A percentile compares a stretch with the other conserved stretches of the same genome.
phyloP scores from a whole-genome alignment of 192 early-diverging fungal genomes.

The Kickxella alabastrina region DNA sequence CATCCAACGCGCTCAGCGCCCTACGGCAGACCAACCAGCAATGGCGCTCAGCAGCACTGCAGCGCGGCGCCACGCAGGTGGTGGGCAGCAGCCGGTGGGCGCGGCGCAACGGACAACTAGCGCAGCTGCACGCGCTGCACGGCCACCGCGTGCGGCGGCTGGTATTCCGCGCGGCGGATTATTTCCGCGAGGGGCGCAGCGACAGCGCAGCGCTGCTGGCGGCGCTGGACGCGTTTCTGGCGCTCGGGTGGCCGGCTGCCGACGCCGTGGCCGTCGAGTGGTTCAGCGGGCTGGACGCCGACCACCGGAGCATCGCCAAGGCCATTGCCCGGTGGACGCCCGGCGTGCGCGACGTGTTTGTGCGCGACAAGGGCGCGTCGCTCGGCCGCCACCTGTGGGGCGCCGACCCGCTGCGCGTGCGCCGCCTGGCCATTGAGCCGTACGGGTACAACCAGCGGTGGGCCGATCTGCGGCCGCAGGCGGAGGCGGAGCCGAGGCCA shows the following conservation, averaged over 20 bases:
- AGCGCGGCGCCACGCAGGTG: constrained; percentile 22
- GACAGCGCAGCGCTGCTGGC: constrained; percentile 4
- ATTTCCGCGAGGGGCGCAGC: constrained; percentile 13
- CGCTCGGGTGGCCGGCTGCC: constrained; percentile 24
- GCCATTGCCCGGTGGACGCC: constrained; percentile 16
- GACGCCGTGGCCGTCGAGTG: constrained; percentile 34
- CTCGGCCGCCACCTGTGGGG: not conserved
- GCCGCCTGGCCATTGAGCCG: constrained; percentile 30
- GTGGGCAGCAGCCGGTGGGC: constrained; percentile 47
- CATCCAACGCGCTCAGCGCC: constrained; percentile 9
- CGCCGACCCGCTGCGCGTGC: constrained; percentile 1
- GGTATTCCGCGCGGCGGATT: constrained; percentile 39
- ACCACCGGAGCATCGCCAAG: constrained; percentile 23
- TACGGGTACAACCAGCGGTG: constrained; percentile 46
- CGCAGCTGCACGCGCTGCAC: constrained; percentile 15
- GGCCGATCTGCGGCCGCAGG: constrained; percentile 21
- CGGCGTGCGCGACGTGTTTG: constrained; percentile 21
- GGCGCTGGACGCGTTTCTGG: constrained; percentile 34
- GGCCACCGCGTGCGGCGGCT: constrained; percentile 22
- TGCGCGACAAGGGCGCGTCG: constrained; percentile 33
- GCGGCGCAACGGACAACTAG: constrained; percentile 10
- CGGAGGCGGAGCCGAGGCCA: too few species aligned
- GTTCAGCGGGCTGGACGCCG: constrained; percentile 25
- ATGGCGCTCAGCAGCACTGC: constrained; percentile 37
- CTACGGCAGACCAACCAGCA: constrained; percentile 36